phyloP scores from a whole-genome alignment of 225 moss, liverwort and hornwort species.

The Pleurozium schreberi region DNA sequence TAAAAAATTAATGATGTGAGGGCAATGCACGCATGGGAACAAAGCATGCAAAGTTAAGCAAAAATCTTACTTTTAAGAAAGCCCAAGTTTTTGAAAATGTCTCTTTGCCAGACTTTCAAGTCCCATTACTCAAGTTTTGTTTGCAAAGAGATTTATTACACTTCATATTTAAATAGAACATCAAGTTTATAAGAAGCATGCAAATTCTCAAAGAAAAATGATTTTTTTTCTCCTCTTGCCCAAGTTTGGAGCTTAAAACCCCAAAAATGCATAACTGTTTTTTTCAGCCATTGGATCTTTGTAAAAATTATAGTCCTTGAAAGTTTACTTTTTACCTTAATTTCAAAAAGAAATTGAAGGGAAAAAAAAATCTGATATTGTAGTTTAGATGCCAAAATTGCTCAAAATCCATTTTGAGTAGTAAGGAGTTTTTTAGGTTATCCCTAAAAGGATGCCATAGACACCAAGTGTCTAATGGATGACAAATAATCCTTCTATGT shows the following conservation, averaged over 20 bases:
- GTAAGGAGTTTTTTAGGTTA: not conserved
- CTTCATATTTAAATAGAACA: not conserved
- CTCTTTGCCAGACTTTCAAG: accelerated
- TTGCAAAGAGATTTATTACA: not conserved
- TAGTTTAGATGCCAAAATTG: not conserved
- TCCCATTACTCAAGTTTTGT: not conserved
- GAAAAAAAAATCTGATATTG: not conserved
- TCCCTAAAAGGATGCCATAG: too few species aligned
- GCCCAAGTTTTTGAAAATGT: not conserved
- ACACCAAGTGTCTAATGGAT: too few species aligned
- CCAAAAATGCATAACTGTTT: accelerated
- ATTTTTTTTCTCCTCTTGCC: too few species aligned
- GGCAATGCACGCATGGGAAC: not conserved
- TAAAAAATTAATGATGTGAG: accelerated
- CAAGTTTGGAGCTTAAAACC: accelerated
- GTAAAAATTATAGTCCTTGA: not conserved
- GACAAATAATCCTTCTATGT: too few species aligned
- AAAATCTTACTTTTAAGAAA: not conserved
- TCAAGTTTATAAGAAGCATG: too few species aligned
- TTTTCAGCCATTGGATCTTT: not conserved
- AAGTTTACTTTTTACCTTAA: too few species aligned
- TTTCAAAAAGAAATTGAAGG: too few species aligned
- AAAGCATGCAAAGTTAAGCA: not conserved
- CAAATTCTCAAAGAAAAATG: not conserved
- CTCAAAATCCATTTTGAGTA: not conserved